A percentile compares a stretch with the other conserved stretches of the same genome.
phyloP scores from a whole-genome alignment of 495 filamentous ascomycete species.

The Neurospora intermedia region DNA sequence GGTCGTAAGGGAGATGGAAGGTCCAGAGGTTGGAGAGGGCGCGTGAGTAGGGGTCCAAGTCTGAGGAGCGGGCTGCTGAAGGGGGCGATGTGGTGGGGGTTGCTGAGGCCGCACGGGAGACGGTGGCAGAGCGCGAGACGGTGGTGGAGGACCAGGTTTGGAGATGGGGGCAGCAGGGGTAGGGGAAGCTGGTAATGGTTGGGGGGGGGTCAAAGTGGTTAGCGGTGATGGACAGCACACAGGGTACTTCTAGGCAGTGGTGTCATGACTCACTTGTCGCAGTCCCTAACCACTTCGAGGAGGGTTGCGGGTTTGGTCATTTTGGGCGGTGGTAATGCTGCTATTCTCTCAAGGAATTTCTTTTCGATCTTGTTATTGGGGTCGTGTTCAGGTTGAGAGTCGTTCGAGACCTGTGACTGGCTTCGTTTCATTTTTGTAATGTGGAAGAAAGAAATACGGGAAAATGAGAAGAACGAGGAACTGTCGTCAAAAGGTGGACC shows the following conservation, averaged over 20 bases:
- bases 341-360: background rate
- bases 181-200: background rate
- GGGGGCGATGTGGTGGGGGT: background rate
- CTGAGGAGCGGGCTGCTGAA: background rate
- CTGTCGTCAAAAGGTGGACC: background rate
- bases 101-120: background rate
- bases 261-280: background rate
- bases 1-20: background rate
- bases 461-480: background rate
- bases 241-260: too few relatives aligned
- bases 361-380: background rate
- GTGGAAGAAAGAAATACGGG: background rate
- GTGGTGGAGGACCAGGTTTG: background rate
- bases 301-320: background rate
- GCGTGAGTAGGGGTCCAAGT: background rate
- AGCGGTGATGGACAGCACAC: background rate
- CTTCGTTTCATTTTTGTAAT: background rate
- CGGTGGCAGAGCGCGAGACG: background rate
- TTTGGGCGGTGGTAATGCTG: background rate
- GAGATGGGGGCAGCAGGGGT: background rate
- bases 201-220: background rate
- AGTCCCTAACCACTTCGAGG: background rate
- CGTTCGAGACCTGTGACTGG: background rate
- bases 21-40: background rate
- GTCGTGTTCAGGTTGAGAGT: background rate